Evolutionary conservation across 2,329 filamentous ascomycete genomes (phyloP), one percentile per base, ranked within the genome.

Genomic region (Fonsecaea multimorphosa): DNA sequence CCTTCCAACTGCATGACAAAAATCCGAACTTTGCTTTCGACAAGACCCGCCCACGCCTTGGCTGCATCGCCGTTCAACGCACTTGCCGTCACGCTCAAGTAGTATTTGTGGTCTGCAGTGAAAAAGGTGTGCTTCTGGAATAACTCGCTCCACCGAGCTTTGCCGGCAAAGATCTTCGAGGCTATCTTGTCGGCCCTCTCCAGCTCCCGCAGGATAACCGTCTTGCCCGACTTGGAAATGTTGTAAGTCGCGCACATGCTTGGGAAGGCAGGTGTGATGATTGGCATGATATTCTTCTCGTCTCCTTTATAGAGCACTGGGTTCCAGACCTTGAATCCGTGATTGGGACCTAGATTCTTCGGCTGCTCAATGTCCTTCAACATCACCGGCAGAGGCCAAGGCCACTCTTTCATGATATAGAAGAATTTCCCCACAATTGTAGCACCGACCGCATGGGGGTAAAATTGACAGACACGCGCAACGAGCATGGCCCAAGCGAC

Each of bases 401-500:
- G 88, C 95, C 95, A 99, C 70, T 90, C 88, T 70, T 88, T 87
- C 82, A 98, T 92, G 70, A 99, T 90, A 72, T 90, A 85, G 79
- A 98, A 99, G 83, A 99, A 98, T 77, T 97, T 97, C 75, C 89
- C 87, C 46, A 99, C 89, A 63, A 99, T 89, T 27, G 93, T 91
- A 1, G 93, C 92, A 19, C 91, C 91, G 8, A 92, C 91, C 6
- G 95, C 95, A 75, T 92, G 93, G 14, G 95, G 95, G 74, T 98
- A 99, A 16, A 99, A 85, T 78, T 99, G 95, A 78, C 95, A 98
- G 49, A 98, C 91, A 69, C 95, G 87, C 58, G 95, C 95, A 31
- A 98, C 93, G 74, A 99, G 86, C 91, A 99, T 97, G 12, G 94
- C 95, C 92, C 94, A 99, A 4, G 95, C 95, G 46, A 99, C 93